Evolutionary conservation across 2,329 filamentous ascomycete species (phyloP).

Genomic region (Diaporthe sp.): DNA sequence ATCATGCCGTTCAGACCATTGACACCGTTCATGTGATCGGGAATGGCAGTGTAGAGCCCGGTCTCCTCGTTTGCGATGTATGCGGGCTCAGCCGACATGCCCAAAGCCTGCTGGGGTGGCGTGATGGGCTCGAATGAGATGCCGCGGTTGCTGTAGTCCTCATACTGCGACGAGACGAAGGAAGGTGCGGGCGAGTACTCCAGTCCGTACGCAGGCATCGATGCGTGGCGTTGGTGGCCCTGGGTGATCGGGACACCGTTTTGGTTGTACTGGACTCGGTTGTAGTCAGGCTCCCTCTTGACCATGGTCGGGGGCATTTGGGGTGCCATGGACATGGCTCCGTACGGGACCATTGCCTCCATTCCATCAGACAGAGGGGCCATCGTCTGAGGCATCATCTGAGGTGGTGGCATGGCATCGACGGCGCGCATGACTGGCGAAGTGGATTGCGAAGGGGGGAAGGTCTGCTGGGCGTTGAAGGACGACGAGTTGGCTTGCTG

Average conservation of each 20-base stretch:
- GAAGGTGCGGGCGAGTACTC: conserved; percentile 98
- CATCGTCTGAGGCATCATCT: conserved; percentile 69
- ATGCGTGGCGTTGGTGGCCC: conserved; percentile 91
- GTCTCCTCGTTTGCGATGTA: conserved; percentile 99
- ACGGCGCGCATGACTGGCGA: conserved; percentile 92
- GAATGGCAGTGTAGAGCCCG: conserved; percentile 93
- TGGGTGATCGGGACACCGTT: conserved; percentile 89
- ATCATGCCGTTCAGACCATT: conserved; percentile 89
- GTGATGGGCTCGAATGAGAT: conserved; percentile 98
- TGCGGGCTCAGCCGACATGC: conserved; percentile 87
- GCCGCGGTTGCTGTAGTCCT: conserved; percentile 96
- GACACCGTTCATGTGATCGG: conserved; percentile 82
- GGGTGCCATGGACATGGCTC: conserved; percentile 78
- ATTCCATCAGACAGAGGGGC: conserved; percentile 73
- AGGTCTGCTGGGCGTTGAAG: conserved; percentile 85
- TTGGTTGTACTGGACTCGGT: conserved; percentile 88
- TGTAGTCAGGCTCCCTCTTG: conserved; percentile 91
- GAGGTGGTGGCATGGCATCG: conserved; percentile 88
- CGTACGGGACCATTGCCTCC: conserved; percentile 81
- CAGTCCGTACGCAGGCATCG: conserved; percentile 95
- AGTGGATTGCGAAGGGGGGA: conserved; percentile 82
- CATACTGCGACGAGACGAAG: conserved; percentile 98
- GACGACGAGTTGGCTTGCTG: conserved; percentile 99
- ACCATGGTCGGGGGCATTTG: conserved; percentile 79
- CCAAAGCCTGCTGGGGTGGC: conserved; percentile 89